Base-by-base conservation (phyloP, 805 yeast genomes). In the Citeromyces matritensis region DNA sequence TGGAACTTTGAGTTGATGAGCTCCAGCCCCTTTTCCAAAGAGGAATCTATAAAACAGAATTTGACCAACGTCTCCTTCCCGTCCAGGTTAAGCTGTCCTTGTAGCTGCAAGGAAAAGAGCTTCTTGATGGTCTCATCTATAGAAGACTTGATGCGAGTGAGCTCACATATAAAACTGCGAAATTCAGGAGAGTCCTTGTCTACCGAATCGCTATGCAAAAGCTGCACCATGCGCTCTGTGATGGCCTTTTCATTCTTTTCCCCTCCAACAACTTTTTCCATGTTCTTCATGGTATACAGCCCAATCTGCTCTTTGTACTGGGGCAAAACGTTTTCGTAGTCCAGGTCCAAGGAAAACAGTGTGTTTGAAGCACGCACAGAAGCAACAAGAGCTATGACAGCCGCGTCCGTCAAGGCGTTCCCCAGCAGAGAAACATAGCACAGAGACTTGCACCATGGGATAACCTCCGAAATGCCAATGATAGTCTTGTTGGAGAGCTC, bases 31-130 rank as follows among this genome's bases (percentile, higher is more conserved):
- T 76, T 75, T 27, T 67, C 68, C 34, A 84, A 58, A 7, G 83
- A 74, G 11, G 78, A 69, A 43, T 79, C 85, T 41, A 83, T 58
- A 35, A 77, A 69, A 30, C 77, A 63, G 35, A 82, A 62, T 39
- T 86, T 58, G 23, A 84, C 58, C 27, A 83, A 55, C 12, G 79
- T 65, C 47, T 84, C 94, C 48, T 81, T 80, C 24, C 85, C 93
- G 40, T 75, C 74, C 9, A 70, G 38, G 15, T 67, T 72, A 38
- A 83, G 57, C 37, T 67, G 63, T 26, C 63, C 65, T 24, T 63
- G 57, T 31, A 63, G 58, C 43, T 79, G 73, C 36, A 75, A 60
- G 31, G 63, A 62, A 44, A 74, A 64, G 40, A 83, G 53, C 32
- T 69, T 71, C 38, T 64, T 66, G 37, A 73, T 67, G 0, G 75